Base-by-base conservation (phyloP, 495 filamentous ascomycete genomes). In the Aspergillus hancockii region DNA sequence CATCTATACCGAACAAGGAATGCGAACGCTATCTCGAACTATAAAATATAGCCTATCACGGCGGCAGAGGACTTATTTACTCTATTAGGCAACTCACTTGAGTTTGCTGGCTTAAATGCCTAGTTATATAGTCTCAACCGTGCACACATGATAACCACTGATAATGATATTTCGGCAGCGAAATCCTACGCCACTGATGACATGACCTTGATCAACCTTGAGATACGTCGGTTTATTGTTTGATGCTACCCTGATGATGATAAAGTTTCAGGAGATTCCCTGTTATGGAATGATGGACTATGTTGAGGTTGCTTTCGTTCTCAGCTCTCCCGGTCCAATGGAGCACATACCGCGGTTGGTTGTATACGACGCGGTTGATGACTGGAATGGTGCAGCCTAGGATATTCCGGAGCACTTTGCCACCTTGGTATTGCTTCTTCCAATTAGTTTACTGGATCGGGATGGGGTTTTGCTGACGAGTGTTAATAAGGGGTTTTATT, bases 31-130 rank as follows among this genome's bases (percentile, higher is more conserved):
- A 41, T 41, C 38, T 41, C 38, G 3, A 41, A 14, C 38, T 36
- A 36, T 36, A 10, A 9, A 36, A 14, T 3, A 14, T 36, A 36
- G 32, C 32, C 32, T 36, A 36, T 36, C 32, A 14, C 13, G 10
- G 10, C 38, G 22, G 2, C 32, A 36, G 14, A 18, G 36, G 38
- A 45, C 21, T 25, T 43, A n/a, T 30, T 55, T 45, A 41, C 38
- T 55, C 36, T 28, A 28, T 45, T 18, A 25, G 40, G 52, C 25
- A 19, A 49, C 49, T 14, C 38, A 18, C 38, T 41, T 41, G 38
- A 41, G 14, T 41, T 41, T 41, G 12, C 14, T 18, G 38, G 16
- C 38, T 28, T 28, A 28, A 28, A 7, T 28, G 25, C 25, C 25
- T 28, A 28, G 25, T 28, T 28, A 28, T 28, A 28, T 28, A 28